Evolutionary conservation across 768 basidiomycete genomes (phyloP).

Genomic region (Glaciozyma antarctica): DNA sequence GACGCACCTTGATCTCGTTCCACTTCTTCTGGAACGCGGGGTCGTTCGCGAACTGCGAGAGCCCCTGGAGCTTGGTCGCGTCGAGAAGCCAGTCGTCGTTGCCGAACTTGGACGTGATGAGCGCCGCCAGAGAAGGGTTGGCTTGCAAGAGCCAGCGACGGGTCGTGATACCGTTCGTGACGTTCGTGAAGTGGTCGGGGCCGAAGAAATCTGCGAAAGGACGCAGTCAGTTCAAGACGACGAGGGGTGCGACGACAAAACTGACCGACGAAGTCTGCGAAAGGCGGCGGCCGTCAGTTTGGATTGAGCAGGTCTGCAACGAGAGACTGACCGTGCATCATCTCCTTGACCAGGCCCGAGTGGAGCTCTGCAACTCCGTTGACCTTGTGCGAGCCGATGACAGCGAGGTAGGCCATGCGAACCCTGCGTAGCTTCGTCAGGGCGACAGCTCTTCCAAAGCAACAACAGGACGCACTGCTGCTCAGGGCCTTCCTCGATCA

Average conservation of each 20-base stretch:
- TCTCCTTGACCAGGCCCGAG: slow-evolving; percentile 64
- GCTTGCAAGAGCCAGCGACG: slow-evolving; percentile 84
- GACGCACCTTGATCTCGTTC: slow-evolving; percentile 40
- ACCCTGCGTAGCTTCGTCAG: slow-evolving; percentile 79
- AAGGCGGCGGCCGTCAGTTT: too few relatives aligned
- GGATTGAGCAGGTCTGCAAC: too few relatives aligned
- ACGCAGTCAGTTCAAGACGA: slow-evolving; percentile 38
- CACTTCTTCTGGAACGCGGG: slow-evolving; percentile 66
- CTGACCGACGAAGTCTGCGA: slow-evolving; percentile 19
- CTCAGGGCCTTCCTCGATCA: slow-evolving; percentile 57
- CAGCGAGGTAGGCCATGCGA: slow-evolving; percentile 74
- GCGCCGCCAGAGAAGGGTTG: slow-evolving; percentile 74
- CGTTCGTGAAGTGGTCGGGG: slow-evolving; percentile 51
- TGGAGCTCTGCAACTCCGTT: slow-evolving; percentile 98
- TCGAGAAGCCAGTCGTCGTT: slow-evolving; percentile 79
- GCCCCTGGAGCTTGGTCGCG: slow-evolving; percentile 62
- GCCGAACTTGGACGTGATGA: slow-evolving; percentile 74
- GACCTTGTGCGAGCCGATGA: slow-evolving; percentile 64
- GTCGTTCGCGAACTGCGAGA: slow-evolving; percentile 64
- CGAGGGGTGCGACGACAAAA: not conserved
- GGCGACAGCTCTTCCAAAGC: slow-evolving; percentile 55
- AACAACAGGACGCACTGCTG: slow-evolving; percentile 55
- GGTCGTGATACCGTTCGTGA: slow-evolving; percentile 83
- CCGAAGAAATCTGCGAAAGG: slow-evolving; percentile 62
- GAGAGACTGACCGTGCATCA: slow-evolving; percentile 38